Evolutionary conservation across 495 filamentous ascomycete genomes (phyloP).

Genomic region (Collariella sp.): DNA sequence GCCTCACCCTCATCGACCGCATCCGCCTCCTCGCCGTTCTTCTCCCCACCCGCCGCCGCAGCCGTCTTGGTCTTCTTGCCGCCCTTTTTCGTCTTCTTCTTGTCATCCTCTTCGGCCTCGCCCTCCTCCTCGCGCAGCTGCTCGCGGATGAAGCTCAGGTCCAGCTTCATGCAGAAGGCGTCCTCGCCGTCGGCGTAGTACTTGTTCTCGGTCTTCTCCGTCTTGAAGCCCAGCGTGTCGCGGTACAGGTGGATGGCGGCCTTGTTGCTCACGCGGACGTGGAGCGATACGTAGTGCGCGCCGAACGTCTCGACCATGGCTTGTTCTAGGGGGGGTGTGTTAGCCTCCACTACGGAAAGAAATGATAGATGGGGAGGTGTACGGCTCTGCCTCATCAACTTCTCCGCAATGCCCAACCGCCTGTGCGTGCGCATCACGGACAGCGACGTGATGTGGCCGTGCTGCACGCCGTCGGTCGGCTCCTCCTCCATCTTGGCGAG

Average conservation of each 20-base stretch:
- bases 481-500: constrained; percentile 99
- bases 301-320: constrained; percentile 94
- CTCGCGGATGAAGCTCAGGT: constrained; percentile 55
- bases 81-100: constrained; percentile 16
- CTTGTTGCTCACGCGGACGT: constrained; percentile 87
- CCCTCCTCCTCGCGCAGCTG: constrained; percentile 36
- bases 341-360: not conserved
- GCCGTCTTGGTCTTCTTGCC: constrained; percentile 17
- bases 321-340: constrained; percentile 49
- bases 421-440: constrained; percentile 96
- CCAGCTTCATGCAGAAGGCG: constrained; percentile 86
- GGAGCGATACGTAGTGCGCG: constrained; percentile 86
- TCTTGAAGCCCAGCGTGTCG: constrained; percentile 84
- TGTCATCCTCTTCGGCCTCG: constrained; percentile 26
- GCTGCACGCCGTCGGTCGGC: constrained; percentile 78
- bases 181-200: constrained; percentile 99
- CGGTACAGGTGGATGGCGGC: constrained; percentile 88
- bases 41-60: not conserved
- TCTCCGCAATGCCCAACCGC: constrained; percentile 83
- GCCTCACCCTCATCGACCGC: constrained; percentile 38
- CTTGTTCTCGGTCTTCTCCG: constrained; percentile 81
- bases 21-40: constrained; percentile 13
- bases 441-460: constrained; percentile 92
- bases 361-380: constrained; percentile 12
- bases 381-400: constrained; percentile 95